These are phyloP conservation scores for Botrytis aclada DNA, from an alignment of 2,329 filamentous ascomycete species.

Conservation along the genomic window DNA sequence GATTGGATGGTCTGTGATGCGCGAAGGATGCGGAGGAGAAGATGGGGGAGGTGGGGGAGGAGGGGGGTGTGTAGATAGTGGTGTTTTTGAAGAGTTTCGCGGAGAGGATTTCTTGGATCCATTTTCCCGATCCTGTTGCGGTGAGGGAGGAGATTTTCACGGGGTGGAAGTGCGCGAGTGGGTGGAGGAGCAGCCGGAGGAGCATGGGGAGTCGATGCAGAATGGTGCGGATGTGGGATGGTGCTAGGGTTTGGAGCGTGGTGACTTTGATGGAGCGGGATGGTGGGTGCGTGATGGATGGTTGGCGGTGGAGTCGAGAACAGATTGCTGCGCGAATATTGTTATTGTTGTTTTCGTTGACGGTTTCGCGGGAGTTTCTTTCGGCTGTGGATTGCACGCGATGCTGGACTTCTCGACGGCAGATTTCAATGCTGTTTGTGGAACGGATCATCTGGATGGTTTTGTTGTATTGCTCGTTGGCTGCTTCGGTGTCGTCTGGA, in stretches of 20 bases:
- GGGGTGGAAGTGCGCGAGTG: slow-evolving; percentile 52
- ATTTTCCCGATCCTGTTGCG: slow-evolving; percentile 49
- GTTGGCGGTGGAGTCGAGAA: slow-evolving; percentile 46
- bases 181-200: slow-evolving; percentile 46
- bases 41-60: slow-evolving; percentile 22
- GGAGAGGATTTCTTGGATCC: slow-evolving; percentile 47
- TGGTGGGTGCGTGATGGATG: slow-evolving; percentile 51
- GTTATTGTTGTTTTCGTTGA: slow-evolving; percentile 39
- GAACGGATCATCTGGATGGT: slow-evolving; percentile 43
- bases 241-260: slow-evolving; percentile 45
- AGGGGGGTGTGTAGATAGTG: neutral
- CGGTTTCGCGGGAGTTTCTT: slow-evolving; percentile 22
- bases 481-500: slow-evolving; percentile 45
- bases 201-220: slow-evolving; percentile 50
- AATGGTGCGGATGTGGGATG: slow-evolving; percentile 43
- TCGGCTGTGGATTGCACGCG: neutral
- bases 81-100: slow-evolving; percentile 45
- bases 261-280: slow-evolving; percentile 47
- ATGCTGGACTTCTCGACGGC: slow-evolving; percentile 32
- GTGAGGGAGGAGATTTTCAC: slow-evolving; percentile 50
- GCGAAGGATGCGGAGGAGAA: slow-evolving; percentile 29
- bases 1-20: slow-evolving; percentile 38
- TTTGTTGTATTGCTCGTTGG: slow-evolving; percentile 43
- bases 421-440: slow-evolving; percentile 41
- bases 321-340: slow-evolving; percentile 50